phyloP scores from a whole-genome alignment of 176 grass and related monocot species.

The Avena atlantica region DNA sequence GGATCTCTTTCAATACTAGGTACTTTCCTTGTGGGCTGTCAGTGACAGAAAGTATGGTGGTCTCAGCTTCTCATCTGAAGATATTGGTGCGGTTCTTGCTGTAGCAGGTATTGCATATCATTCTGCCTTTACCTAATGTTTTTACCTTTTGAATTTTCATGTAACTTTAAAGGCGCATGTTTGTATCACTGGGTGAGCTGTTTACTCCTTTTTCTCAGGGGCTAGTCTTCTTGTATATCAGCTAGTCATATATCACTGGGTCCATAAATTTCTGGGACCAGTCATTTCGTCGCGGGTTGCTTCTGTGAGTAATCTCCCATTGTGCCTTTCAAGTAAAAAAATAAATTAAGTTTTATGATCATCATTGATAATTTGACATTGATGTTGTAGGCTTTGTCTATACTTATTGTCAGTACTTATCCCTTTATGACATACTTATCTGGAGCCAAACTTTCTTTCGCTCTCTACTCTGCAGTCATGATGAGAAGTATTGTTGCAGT shows the following conservation, averaged over 20 bases:
- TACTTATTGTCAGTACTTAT: constrained; percentile 55
- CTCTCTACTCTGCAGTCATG: constrained; percentile 61
- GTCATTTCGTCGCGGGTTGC: constrained; percentile 50
- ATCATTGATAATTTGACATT: constrained; percentile 15
- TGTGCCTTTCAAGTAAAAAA: background rate
- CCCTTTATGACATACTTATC: constrained; percentile 71
- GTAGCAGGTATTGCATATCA: constrained; percentile 58
- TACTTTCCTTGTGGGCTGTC: constrained; percentile 77
- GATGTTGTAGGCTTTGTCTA: constrained; percentile 55
- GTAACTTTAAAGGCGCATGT: background rate
- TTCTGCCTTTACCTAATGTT: background rate
- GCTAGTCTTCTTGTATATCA: constrained; percentile 69
- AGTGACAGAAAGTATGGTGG: constrained; percentile 74
- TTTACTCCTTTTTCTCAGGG: constrained; percentile 41
- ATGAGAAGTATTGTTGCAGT: constrained; percentile 58
- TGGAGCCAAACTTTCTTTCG: constrained; percentile 45
- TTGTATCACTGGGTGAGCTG: background rate
- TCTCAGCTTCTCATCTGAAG: constrained; percentile 68
- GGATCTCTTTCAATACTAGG: constrained; percentile 43
- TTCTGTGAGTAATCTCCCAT: constrained; percentile 48
- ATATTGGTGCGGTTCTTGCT: constrained; percentile 68
- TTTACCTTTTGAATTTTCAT: background rate
- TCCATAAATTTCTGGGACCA: constrained; percentile 56
- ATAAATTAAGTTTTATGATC: background rate
- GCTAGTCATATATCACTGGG: constrained; percentile 56